phyloP scores from a whole-genome alignment of 768 basidiomycete species.

The Termitomyces sp. region DNA sequence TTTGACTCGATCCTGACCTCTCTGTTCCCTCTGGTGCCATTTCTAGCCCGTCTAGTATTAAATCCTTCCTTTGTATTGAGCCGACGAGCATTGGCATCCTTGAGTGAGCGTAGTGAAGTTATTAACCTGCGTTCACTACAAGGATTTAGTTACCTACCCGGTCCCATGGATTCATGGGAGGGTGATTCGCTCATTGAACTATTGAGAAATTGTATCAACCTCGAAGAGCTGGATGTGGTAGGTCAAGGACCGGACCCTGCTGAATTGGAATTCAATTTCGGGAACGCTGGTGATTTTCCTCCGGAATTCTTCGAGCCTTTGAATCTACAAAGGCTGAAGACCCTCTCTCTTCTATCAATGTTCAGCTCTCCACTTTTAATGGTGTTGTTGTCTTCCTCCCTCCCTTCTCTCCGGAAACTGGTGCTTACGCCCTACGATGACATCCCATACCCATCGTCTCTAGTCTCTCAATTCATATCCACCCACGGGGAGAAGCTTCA shows the following conservation, averaged over 20 bases:
- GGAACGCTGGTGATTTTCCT: conserved; percentile 18
- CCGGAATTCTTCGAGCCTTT: conserved; percentile 38
- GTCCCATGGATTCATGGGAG: conserved; percentile 24
- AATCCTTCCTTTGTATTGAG: conserved; percentile 57
- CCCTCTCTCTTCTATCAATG: conserved; percentile 59
- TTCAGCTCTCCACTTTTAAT: conserved; percentile 60
- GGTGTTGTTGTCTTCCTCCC: conserved; percentile 49
- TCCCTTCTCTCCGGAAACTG: conserved; percentile 60
- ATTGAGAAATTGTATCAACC: conserved; percentile 45
- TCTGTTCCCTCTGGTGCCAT: conserved; percentile 65
- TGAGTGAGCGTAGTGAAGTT: conserved; percentile 47
- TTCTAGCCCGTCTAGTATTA: conserved; percentile 47
- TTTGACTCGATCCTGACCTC: conserved; percentile 60
- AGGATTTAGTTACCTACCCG: conserved; percentile 47
- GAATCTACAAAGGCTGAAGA: conserved; percentile 50
- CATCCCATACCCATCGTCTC: conserved; percentile 50
- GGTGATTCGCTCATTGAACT: conserved; percentile 58
- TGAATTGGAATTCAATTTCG: conserved; percentile 35
- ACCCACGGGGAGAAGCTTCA: conserved; percentile 52
- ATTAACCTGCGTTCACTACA: conserved; percentile 43
- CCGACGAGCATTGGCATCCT: conserved; percentile 45
- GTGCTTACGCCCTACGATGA: conserved; percentile 74
- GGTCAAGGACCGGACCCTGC: conserved; percentile 52
- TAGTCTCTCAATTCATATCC: conserved; percentile 52
- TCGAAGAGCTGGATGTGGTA: conserved; percentile 60